phyloP scores from a whole-genome alignment of 441 rosid genomes.

The Erodium texanum region DNA sequence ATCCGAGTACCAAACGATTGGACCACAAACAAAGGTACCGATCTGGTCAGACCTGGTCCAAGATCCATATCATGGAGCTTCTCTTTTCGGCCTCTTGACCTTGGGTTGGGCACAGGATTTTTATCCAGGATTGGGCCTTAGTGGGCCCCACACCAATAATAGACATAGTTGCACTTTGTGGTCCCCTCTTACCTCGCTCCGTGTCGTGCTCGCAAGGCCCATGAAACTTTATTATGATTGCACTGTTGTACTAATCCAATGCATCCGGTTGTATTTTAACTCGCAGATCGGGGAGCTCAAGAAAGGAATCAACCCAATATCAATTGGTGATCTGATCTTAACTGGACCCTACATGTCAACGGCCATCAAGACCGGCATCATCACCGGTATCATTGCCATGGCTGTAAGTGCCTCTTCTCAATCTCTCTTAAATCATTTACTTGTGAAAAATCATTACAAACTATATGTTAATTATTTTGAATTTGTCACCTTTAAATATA shows the following conservation, averaged over 20 bases:
- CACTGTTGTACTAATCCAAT: not conserved
- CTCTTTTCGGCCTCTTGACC: not conserved
- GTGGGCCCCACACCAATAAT: not conserved
- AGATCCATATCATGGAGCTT: not conserved
- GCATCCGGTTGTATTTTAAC: not conserved
- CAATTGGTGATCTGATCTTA: constrained; percentile 55
- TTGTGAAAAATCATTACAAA: too few species aligned
- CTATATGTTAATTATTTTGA: too few species aligned
- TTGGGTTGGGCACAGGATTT: not conserved
- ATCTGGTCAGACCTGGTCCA: not conserved
- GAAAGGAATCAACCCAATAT: constrained; percentile 79
- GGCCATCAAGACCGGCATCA: constrained; percentile 66
- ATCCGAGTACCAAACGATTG: not conserved
- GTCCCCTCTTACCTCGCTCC: not conserved
- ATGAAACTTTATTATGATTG: not conserved
- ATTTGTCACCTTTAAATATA: too few species aligned
- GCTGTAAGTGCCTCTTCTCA: constrained; percentile 43
- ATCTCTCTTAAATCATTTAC: too few species aligned
- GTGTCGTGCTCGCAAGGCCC: not conserved
- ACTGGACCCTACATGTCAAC: constrained; percentile 49
- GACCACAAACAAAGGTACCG: not conserved
- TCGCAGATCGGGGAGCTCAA: constrained; percentile 70
- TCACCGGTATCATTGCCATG: constrained; percentile 85
- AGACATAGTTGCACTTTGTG: not conserved
- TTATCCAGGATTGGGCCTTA: not conserved